These are phyloP conservation scores for Cryptococcus sp. DNA, from an alignment of 1,284 basidiomycete species.

Conservation along the genomic window DNA sequence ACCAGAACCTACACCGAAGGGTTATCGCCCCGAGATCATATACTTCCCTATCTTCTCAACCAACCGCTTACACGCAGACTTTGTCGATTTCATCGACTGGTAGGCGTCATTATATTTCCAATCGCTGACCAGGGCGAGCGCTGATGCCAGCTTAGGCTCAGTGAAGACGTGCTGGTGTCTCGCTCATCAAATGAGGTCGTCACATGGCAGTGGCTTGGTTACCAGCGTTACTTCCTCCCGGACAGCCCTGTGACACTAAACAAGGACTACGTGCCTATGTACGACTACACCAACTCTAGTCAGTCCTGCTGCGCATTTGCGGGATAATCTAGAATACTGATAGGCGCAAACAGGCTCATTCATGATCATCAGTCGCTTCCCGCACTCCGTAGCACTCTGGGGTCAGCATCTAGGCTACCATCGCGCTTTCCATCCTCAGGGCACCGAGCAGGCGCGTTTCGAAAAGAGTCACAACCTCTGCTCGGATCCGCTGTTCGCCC, in stretches of 20 bases:
- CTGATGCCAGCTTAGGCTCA: slow-evolving; percentile 20
- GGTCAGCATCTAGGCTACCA: slow-evolving; percentile 19
- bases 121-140: too few species aligned
- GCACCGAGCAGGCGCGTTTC: slow-evolving; percentile 4
- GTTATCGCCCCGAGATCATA: slow-evolving; percentile 29
- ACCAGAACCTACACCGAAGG: slow-evolving; percentile 12
- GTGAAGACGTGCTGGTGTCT: slow-evolving; percentile 24
- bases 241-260: slow-evolving; percentile 1
- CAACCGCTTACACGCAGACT: slow-evolving; percentile 18
- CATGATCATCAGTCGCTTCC: slow-evolving; percentile 11
- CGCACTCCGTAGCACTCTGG: slow-evolving; percentile 1
- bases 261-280: slow-evolving; percentile 9
- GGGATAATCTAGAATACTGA: background rate
- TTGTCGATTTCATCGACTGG: slow-evolving; percentile 32
- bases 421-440: slow-evolving; percentile 18
- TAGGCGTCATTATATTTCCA: slow-evolving; percentile 4
- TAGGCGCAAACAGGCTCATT: slow-evolving; percentile 21
- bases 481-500: slow-evolving; percentile 20
- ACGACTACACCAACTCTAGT: slow-evolving; percentile 29
- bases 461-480: slow-evolving; percentile 7
- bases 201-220: slow-evolving; percentile 34
- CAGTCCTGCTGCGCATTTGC: slow-evolving; percentile 7
- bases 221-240: slow-evolving; percentile 22
- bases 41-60: slow-evolving; percentile 34
- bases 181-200: slow-evolving; percentile 12